Base-by-base conservation (phyloP, 179 eudicot genomes). In the Patellifolia procumbens region DNA sequence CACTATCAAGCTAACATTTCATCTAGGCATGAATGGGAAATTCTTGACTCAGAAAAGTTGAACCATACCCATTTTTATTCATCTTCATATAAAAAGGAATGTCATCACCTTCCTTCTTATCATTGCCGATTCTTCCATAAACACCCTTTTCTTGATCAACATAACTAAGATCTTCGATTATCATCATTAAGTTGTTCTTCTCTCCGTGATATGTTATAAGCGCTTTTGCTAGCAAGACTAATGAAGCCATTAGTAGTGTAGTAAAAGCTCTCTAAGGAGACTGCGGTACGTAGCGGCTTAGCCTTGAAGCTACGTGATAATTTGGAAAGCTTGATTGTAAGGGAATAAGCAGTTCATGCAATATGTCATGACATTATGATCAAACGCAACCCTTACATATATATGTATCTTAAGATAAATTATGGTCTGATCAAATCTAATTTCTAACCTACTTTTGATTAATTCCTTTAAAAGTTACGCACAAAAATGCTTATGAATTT, bases 211-310 rank as follows among this genome's bases (percentile, higher is more conserved):
- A 77, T 45, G 63, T 58, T 42, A 81, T 16, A 15, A 81, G 73
- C 7, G 81, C 81, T 70, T 78, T 74, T 20, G 68, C 73, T 45
- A 81, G 45, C 80, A 81, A 70, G 17, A 81, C 68, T 49, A 81
- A 55, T 24, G 84, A 81, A 74, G 81, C 81, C 84, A 78, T 81
- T 65, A 58, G 42, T 31, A 16, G n/a, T n/a, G 29, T 69, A 45
- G 9, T 39, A 4, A 39, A 39, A 10, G 7, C 45, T 39, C 9
- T 39, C 45, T 39, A 37, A 8, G 7, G 5, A 37, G 42, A 37
- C 42, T 37, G 42, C 42, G 7, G 11, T 6, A n/a, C n/a, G n/a
- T n/a, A n/a, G n/a, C n/a, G n/a, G n/a, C n/a, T n/a, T n/a, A 0
- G 10, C 45, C 45, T 39, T 39, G 45, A 26, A 45, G 32, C n/a